Base-by-base conservation (phyloP, 306 rosid genomes). In the Cicer chorassanicum region DNA sequence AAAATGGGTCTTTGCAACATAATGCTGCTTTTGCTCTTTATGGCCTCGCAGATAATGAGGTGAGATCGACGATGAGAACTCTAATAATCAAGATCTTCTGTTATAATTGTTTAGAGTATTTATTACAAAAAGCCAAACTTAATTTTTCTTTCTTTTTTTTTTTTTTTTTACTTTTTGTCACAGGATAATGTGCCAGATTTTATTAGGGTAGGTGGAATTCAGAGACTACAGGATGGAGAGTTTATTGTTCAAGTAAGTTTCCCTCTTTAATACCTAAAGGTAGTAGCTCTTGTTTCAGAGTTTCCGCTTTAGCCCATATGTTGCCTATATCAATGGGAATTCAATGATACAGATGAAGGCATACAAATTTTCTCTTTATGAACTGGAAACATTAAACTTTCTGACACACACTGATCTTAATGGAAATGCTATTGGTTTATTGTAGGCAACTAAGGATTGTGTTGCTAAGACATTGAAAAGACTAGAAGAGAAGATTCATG, bases 21-120 rank as follows among this genome's bases (percentile, higher is more conserved):
- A 95, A 95, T 89, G 97, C 98, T 41, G 99, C 99, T 73, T 95
- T 95, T 83, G 92, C 99, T 61, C 96, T 95, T 73, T 95, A 95
- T 78, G 99, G 99, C 63, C 97, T 95, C 75, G 98, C 99, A 40
- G 99, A 95, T 81, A 95, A 95, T 43, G 99, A 95, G 95, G 98
- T 94, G 69, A 62, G 82, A 1, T 78, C 42, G 55, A 44, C 70
- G 34, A 54, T 16, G 42, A 24, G 57, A 73, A 68, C 73, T 66
- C 29, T 54, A 68, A 44, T 68, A 51, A 13, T 74, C 51, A 42
- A 73, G 60, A 60, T 55, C n/a, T 63, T 19, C 21, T 65, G 19
- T 69, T 78, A 24, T 66, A 65, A 62, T 61, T 81, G 45, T 43
- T 79, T 79, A 34, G 53, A 66, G 60, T 16, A 45, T 15, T 61